Conservation (phyloP, 495 filamentous ascomycete species). For the Tuber borchii region DNA sequence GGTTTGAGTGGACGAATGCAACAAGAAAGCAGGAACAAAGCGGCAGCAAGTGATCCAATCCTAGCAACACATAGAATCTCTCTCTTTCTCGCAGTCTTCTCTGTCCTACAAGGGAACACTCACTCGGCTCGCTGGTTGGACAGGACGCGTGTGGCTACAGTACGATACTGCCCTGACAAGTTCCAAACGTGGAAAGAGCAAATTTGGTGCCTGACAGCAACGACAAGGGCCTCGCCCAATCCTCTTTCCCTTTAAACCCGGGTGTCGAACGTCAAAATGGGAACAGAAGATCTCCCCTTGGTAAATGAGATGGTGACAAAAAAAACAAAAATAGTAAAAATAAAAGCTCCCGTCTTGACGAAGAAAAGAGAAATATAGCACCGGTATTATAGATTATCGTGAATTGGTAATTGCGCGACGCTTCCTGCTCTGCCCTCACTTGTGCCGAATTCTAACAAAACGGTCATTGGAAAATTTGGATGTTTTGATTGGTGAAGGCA, state of each 20-base stretch:
- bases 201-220: slow-evolving; percentile 6
- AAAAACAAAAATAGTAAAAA: neutral
- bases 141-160: neutral
- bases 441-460: neutral
- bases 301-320: neutral
- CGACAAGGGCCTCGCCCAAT: neutral
- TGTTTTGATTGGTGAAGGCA: neutral
- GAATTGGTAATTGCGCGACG: neutral
- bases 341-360: neutral
- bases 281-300: slow-evolving; percentile 8
- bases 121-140: neutral
- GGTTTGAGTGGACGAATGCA: neutral
- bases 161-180: neutral
- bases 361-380: neutral
- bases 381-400: neutral
- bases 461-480: neutral
- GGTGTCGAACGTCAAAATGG: neutral
- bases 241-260: neutral
- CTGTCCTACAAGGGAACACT: neutral
- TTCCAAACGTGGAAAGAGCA: neutral
- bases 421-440: neutral
- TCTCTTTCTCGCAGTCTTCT: neutral
- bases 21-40: neutral
- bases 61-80: slow-evolving; percentile 4
- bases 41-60: slow-evolving; percentile 3